Evolutionary conservation across 2,329 filamentous ascomycete genomes (phyloP), one percentile per base, ranked within the genome.

Genomic region (Scedosporium boydii): DNA sequence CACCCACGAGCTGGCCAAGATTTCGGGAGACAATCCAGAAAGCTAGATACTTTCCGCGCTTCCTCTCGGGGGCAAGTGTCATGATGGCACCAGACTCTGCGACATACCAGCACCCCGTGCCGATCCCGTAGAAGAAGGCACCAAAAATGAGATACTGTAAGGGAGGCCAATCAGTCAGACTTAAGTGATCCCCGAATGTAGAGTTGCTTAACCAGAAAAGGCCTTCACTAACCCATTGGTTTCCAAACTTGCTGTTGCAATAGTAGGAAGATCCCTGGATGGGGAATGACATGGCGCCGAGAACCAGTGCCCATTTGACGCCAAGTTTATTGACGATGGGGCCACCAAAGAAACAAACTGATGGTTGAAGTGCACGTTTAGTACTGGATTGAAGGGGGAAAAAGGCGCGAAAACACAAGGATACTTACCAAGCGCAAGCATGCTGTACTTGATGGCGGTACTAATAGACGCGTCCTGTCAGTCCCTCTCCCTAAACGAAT

Each of bases 51-150:
- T 79, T 79, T 5, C 78, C 78, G 61, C 78, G 76, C 18, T 77
- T 73, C 23, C 75, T 72, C 0, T 77, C 72, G 3, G 78, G 78
- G 0, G 78, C 77, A 21, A 80, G 72, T 0, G 77, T 78, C 76
- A 80, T 78, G 66, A 80, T 80, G 4, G 75, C 73, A 14, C 78
- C 78, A 1, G 77, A 76, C 63, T 80, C 78, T 0, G 78, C 78
- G 7, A 80, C 78, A 63, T 80, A 80, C 78, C 77, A 80, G 51
- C 76, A 78, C 1, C 77, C 78, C 6, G 73, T 76, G 4, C 76
- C 75, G 9, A 75, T 69, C 1, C 75, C 75, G 14, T 69, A 71
- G 44, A 76, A 68, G 58, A 72, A 72, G 46, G 74, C 74, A 7
- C 73, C 72, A 6, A 76, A 67, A 56, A 77, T 75, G n/a, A 76